Base-by-base conservation (phyloP, 2,329 filamentous ascomycete species). In the Xylaria arbuscula region DNA sequence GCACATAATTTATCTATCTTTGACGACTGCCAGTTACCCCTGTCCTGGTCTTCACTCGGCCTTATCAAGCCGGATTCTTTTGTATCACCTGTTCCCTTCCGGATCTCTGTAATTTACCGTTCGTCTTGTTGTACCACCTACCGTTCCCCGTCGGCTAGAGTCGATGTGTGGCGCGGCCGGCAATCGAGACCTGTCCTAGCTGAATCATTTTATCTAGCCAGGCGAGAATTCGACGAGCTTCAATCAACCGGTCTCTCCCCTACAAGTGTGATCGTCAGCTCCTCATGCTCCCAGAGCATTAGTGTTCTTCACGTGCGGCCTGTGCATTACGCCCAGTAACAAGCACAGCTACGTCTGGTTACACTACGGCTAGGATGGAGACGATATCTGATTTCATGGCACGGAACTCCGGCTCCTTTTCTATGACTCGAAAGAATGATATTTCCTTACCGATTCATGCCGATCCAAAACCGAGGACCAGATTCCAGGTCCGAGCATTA, bases 401-500 rank as follows among this genome's bases (percentile, higher is more conserved):
- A 55, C 75, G 75, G 51, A 76, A 70, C 42, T 68, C 72, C 8
- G 64, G 63, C 6, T 67, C 74, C 19, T 70, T 73, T 54, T 54
- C 73, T 32, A 69, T 72, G 59, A 42, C 68, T 40, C 64, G 63
- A 45, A 76, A 78, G 62, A 68, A 67, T 47, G 77, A 79, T 47
- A 42, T 69, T 19, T 72, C 73, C 19, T 74, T 81, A 19, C 79
- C 78, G 6, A 68, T 74, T 2, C 69, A 77, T 54, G 73, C 63
- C 13, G 75, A 77, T 48, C 72, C 67, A 2, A 76, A 79, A 62
- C 74, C 81, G 57, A 80, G 81, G 70, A 76, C 80, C 19, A 80
- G 77, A 62, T 76, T 85, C 57, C 78, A 82, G 62, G 75, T 86
- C 24, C 82, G 81, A 68, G 78, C 83, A 7, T 71, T 88, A 13